Conservation (phyloP, 768 basidiomycete genomes). For the Naematelia encephala region DNA sequence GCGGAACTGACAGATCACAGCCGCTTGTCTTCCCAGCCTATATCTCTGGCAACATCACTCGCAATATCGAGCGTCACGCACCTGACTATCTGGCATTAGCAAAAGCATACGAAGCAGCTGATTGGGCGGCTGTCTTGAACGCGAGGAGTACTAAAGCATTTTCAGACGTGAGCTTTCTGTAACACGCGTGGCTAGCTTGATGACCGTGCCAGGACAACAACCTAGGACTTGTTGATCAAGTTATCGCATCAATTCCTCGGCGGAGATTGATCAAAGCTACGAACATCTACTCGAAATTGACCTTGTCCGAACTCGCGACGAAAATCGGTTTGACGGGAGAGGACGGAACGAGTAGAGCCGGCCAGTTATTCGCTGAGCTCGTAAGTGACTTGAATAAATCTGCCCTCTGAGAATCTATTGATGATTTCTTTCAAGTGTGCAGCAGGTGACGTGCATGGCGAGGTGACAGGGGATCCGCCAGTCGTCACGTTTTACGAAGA, state of each 20-base stretch:
- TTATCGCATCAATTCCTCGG: constrained; percentile 27
- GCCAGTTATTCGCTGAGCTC: not conserved
- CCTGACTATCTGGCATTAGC: constrained; percentile 29
- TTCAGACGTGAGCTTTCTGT: constrained; percentile 19
- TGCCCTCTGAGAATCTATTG: constrained; percentile 7
- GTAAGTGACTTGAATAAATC: not conserved
- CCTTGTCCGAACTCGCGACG: constrained; percentile 20
- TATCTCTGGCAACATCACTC: constrained; percentile 19
- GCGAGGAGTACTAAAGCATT: constrained; percentile 18
- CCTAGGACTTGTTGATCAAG: constrained; percentile 31
- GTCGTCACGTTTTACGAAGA: constrained; percentile 34
- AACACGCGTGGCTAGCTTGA: not conserved
- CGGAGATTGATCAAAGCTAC: constrained; percentile 26
- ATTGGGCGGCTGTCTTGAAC: constrained; percentile 28
- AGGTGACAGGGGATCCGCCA: constrained; percentile 10
- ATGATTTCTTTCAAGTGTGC: constrained; percentile 25
- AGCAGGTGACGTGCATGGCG: constrained; percentile 8
- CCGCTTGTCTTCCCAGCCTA: constrained; percentile 27
- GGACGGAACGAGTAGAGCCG: constrained; percentile 9
- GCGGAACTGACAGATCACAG: no score
- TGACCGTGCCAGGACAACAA: constrained; percentile 32
- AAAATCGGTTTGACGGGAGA: constrained; percentile 15
- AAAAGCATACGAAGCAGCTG: constrained; percentile 25
- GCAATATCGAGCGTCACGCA: constrained; percentile 29
- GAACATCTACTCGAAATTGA: constrained; percentile 32